These are phyloP conservation scores for Fusarium sp. DNA, from an alignment of 2,329 filamentous ascomycete genomes.

Conservation along the genomic window DNA sequence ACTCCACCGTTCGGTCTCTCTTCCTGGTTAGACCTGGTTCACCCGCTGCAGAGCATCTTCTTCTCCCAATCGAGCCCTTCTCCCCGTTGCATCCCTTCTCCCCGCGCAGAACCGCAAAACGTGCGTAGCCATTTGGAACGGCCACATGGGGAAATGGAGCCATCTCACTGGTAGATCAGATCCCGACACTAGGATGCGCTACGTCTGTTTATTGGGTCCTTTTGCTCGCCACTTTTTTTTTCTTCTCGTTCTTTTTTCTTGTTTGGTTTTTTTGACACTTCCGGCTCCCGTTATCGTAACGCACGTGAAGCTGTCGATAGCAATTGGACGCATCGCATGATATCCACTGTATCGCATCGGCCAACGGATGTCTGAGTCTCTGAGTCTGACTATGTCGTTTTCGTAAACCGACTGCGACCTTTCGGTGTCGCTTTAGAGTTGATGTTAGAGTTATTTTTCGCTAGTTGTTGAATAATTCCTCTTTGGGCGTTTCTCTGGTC, in stretches of 20 bases:
- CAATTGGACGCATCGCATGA: background rate
- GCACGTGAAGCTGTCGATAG: constrained; percentile 3
- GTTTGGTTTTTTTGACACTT: constrained; percentile 3
- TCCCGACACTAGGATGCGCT: constrained; percentile 1
- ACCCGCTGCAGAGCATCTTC: background rate
- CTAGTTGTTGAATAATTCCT: constrained; percentile 1
- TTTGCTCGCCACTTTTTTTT: background rate
- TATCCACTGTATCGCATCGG: background rate
- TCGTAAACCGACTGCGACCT: constrained; percentile 7
- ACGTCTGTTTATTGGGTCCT: background rate
- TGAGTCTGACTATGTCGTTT: constrained; percentile 14
- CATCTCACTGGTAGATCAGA: constrained; percentile 30
- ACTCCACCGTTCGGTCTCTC: constrained; percentile 37
- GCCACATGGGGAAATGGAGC: constrained; percentile 37
- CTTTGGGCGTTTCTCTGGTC: background rate
- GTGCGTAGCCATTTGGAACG: constrained; percentile 27
- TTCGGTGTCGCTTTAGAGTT: constrained; percentile 10
- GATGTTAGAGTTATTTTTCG: background rate
- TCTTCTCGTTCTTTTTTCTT: background rate
- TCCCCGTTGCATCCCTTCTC: constrained; percentile 6
- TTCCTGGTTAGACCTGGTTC: constrained; percentile 22
- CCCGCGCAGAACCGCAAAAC: constrained; percentile 26
- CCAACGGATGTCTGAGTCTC: background rate
- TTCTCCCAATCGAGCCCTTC: constrained; percentile 12
- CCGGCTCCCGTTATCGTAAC: constrained; percentile 12